Evolutionary conservation across 2,329 filamentous ascomycete species (phyloP).

Genomic region (Diaporthe sp.): DNA sequence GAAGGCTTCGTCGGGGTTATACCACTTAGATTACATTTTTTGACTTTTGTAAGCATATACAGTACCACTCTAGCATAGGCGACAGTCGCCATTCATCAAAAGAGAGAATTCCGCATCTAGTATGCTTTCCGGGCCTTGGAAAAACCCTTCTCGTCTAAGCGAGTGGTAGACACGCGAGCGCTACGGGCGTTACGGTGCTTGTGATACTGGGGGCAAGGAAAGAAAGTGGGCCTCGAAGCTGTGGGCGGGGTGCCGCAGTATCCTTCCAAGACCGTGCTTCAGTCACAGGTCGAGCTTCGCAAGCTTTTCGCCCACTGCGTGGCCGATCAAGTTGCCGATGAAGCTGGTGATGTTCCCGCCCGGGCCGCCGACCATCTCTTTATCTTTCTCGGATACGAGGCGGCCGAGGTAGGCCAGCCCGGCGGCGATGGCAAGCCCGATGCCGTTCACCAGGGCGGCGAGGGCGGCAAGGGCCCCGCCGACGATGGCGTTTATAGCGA

Average conservation of each 20-base stretch:
- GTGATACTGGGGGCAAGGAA: background rate
- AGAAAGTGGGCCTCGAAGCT: background rate
- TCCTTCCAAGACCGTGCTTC: background rate
- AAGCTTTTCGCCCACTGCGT: background rate
- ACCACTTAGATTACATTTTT: background rate
- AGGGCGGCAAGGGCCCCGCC: background rate
- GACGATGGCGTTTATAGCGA: background rate
- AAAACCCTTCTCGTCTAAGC: background rate
- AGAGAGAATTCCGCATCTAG: background rate
- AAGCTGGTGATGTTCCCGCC: background rate
- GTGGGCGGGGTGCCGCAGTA: too few species aligned
- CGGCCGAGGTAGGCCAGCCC: constrained; percentile 31
- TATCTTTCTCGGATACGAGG: constrained; percentile 23
- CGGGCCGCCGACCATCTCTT: constrained; percentile 2
- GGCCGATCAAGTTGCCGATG: background rate
- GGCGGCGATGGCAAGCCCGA: constrained; percentile 18
- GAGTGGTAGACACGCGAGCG: background rate
- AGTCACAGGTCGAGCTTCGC: background rate
- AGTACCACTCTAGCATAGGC: background rate
- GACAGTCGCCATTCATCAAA: background rate
- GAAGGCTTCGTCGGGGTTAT: background rate
- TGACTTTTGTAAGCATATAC: constrained; percentile 2
- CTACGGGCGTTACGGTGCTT: too few species aligned
- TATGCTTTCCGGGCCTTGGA: too few species aligned
- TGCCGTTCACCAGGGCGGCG: constrained; percentile 13